Conservation (phyloP, 139 green algal species). For the Closterium sp. region DNA sequence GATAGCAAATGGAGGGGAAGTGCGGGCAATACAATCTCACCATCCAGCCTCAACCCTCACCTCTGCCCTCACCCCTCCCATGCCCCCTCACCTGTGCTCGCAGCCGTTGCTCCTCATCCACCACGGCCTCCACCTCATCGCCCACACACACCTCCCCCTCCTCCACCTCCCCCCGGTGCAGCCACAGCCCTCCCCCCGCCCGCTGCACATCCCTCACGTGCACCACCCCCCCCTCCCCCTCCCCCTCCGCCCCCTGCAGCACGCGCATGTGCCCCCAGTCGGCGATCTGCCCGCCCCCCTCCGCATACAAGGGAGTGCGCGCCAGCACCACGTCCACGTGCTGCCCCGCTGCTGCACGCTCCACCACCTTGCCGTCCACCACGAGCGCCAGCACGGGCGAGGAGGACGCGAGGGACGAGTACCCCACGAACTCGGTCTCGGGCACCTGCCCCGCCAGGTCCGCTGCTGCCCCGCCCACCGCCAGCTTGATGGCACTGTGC, state of each 20-base stretch:
- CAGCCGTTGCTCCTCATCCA: constrained; percentile 62
- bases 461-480: constrained; percentile 50
- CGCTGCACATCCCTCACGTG: constrained; percentile 68
- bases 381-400: constrained; percentile 66
- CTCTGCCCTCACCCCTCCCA: background rate
- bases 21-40: too few species aligned
- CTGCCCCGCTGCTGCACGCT: constrained; percentile 28
- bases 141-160: constrained; percentile 12
- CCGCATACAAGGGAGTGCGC: constrained; percentile 83
- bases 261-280: constrained; percentile 58
- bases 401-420: background rate
- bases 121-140: constrained; percentile 54
- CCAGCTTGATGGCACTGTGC: constrained; percentile 70
- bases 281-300: constrained; percentile 75
- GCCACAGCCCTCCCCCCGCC: constrained; percentile 72
- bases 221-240: background rate
- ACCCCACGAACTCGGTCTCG: constrained; percentile 68
- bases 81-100: background rate
- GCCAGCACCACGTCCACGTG: constrained; percentile 72
- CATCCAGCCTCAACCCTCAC: background rate
- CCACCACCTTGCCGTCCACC: constrained; percentile 57
- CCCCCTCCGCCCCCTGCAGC: background rate
- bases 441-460: constrained; percentile 55
- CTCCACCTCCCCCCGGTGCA: constrained; percentile 68
- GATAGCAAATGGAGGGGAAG: too few species aligned